These are phyloP conservation scores for Phylloporus arenicola DNA, from an alignment of 768 basidiomycete genomes.

Conservation along the genomic window DNA sequence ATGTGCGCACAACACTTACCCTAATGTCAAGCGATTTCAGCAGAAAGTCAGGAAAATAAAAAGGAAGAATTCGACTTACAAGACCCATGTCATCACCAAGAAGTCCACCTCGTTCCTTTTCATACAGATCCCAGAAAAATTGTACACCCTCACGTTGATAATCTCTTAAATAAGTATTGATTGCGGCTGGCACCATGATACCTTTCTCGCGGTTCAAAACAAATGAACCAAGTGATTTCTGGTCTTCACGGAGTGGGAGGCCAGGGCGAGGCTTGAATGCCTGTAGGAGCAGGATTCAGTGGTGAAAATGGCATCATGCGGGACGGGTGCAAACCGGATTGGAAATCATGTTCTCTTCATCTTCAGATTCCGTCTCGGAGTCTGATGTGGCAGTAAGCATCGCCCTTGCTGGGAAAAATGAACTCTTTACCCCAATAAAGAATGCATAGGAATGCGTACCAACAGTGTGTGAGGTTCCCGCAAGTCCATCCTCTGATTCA, in stretches of 20 bases:
- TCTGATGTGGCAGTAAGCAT: conserved; percentile 9
- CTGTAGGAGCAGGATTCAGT: conserved; percentile 22
- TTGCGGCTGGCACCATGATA: conserved; percentile 55
- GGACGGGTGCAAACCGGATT: conserved; percentile 25
- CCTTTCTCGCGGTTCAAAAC: conserved; percentile 44
- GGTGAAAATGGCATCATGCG: not conserved
- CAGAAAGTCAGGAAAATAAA: not conserved
- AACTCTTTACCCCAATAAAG: not conserved
- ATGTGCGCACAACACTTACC: conserved; percentile 15
- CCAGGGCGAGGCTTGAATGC: conserved; percentile 46
- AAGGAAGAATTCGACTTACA: conserved; percentile 31
- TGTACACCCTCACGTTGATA: conserved; percentile 86
- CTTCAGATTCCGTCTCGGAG: conserved; percentile 45
- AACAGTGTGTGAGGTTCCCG: conserved; percentile 4
- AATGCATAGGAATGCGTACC: conserved; percentile 16
- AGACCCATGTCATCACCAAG: conserved; percentile 97
- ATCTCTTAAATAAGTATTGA: conserved; percentile 83
- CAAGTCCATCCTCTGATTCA: conserved; percentile 31
- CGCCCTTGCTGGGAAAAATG: not conserved
- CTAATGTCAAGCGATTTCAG: conserved; percentile 9
- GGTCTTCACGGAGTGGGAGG: conserved; percentile 44
- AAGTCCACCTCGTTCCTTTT: conserved; percentile 65
- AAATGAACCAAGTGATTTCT: conserved; percentile 41
- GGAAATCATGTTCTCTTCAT: conserved; percentile 28
- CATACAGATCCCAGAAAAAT: conserved; percentile 76